Evolutionary conservation across 306 rosid genomes (phyloP), one percentile per base, ranked within the genome.

Genomic region (Inga leiocalycina): DNA sequence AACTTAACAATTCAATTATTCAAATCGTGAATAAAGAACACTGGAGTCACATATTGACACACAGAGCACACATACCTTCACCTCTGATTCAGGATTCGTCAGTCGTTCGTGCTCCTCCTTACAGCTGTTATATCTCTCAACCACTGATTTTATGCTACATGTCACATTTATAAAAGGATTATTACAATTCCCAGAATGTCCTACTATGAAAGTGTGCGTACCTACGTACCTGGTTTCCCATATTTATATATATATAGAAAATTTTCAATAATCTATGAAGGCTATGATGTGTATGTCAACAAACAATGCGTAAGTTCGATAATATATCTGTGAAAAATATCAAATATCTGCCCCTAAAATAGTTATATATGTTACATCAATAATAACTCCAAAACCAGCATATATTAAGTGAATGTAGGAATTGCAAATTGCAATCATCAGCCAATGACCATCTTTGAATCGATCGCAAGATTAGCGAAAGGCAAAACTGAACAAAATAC

Each of bases 31-130:
- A 68, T 62, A 65, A 73, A 61, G 16, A 59, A 30, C 11, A 34
- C 13, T 64, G 54, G 37, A 72, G 51, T 69, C 19, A 17, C 22
- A 19, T 19, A 7, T 24, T 64, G 13, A 72, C 44, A n/a, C 30
- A 20, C 4, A 8, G 64, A 57, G 61, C n/a, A 4, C 8, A 30
- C 30, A 35, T 78, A 90, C 93, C 89, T 84, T 86, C 54, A 85
- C 77, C 62, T 88, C 91, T 67, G 88, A 82, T 59, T 75, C 86
- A 30, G 86, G 85, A 81, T 85, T 84, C 70, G 61, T 56, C 51
- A 86, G 78, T 56, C 78, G 82, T 72, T 84, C 82, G 49, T 83
- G 62, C 67, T 76, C 90, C 70, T 85, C 93, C 75, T 84, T 88
- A 61, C 78, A 32, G 30, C 57, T 83, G 56, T 76, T 83, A 41